A percentile compares a stretch with the other conserved stretches of the same genome.
phyloP scores from a whole-genome alignment of 2,329 filamentous ascomycete species.

The Mycocentrospora acerina region DNA sequence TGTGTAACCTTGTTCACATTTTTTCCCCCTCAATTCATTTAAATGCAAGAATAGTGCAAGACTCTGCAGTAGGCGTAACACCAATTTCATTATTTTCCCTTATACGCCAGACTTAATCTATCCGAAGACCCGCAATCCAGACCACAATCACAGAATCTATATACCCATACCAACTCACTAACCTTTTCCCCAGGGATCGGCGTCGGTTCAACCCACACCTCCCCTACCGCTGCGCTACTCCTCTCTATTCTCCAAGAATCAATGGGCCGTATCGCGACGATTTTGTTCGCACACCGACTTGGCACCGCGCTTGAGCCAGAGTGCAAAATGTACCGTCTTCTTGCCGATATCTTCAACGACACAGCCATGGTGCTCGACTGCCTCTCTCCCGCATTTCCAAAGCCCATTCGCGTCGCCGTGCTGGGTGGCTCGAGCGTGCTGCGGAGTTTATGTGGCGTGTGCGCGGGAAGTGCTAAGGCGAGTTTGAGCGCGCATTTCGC shows the following conservation, averaged over 20 bases:
- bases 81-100: too few relatives aligned
- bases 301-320: conserved; percentile 85
- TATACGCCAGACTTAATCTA: not conserved
- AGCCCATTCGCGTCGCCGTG: conserved; percentile 56
- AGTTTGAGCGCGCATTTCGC: conserved; percentile 92
- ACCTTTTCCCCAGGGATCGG: conserved; percentile 62
- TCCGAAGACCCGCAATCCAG: too few relatives aligned
- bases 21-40: too few relatives aligned
- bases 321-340: conserved; percentile 84
- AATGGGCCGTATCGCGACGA: conserved; percentile 79
- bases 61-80: too few relatives aligned
- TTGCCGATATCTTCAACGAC: conserved; percentile 88
- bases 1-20: too few relatives aligned
- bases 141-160: too few relatives aligned
- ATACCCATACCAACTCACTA: conserved; percentile 1
- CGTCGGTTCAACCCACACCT: conserved; percentile 76
- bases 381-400: conserved; percentile 72
- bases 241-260: conserved; percentile 82
- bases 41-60: too few relatives aligned
- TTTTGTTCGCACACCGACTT: conserved; percentile 79
- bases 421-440: conserved; percentile 63
- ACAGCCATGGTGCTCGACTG: conserved; percentile 83
- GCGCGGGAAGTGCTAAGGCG: conserved; percentile 86
- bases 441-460: conserved; percentile 78
- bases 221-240: conserved; percentile 77